These are phyloP conservation scores for Aspergillus olivimuriae DNA, from an alignment of 495 filamentous ascomycete genomes.

Conservation along the genomic window DNA sequence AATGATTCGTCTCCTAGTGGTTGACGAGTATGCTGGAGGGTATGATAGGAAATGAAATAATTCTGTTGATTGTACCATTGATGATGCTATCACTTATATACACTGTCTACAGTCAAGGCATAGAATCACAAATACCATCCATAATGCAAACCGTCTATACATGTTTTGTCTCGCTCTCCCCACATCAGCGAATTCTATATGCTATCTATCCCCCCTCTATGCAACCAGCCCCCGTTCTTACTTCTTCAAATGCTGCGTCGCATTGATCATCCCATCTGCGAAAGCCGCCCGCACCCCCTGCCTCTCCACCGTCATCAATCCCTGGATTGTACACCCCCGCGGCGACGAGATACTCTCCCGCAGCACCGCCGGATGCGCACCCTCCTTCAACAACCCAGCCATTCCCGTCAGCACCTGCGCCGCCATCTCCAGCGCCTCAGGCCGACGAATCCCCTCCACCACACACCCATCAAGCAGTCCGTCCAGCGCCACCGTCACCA, in stretches of 20 bases:
- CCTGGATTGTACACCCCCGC: conserved; percentile 31
- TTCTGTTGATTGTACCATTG: too few species aligned
- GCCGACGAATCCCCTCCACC: conserved; percentile 27
- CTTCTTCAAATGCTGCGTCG: conserved; percentile 12
- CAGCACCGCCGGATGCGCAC: conserved; percentile 27
- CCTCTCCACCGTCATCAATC: conserved; percentile 26
- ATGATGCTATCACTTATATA: too few species aligned
- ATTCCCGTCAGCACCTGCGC: conserved; percentile 27
- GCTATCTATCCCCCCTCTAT: neutral
- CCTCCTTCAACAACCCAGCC: conserved; percentile 24
- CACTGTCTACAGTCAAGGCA: too few species aligned
- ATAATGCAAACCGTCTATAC: too few species aligned
- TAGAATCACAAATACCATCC: too few species aligned
- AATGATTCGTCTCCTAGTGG: too few species aligned
- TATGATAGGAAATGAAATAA: too few species aligned
- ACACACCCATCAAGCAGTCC: conserved; percentile 36
- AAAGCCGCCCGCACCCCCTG: conserved; percentile 21
- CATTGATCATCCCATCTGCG: conserved; percentile 15
- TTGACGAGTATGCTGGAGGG: too few species aligned
- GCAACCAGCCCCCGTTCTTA: too few species aligned
- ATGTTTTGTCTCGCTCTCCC: too few species aligned
- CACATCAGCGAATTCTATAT: too few species aligned
- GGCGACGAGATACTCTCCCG: conserved; percentile 33
- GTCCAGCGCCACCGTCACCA: conserved; percentile 29
- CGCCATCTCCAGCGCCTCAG: conserved; percentile 30